Base-by-base conservation (phyloP, 441 rosid genomes). In the Dalechampia spathulata region DNA sequence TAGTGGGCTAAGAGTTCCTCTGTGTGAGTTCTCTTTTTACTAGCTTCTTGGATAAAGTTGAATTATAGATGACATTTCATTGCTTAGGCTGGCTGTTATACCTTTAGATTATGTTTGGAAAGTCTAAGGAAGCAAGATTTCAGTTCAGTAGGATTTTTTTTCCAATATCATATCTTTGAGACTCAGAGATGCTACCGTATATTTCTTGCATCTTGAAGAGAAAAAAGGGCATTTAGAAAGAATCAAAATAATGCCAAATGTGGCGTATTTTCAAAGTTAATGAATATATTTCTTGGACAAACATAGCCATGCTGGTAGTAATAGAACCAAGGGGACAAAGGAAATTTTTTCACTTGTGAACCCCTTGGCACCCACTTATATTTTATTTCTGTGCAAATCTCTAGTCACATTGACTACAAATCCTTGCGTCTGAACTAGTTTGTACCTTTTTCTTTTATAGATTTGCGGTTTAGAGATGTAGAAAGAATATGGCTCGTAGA, bases 1-100 rank as follows among this genome's bases (percentile, higher is more conserved):
- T 60, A 62, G 67, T 63, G 98, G 98, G 45, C 69, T 91, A 14
- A 80, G 66, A 67, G 53, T 88, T 75, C 98, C 95, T 51, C 60
- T 88, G 54, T 55, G 96, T 88, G 75, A 82, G 96, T 51, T 40
- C 63, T 53, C 58, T 11, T 13, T 36, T 36, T 36, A 12, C 39
- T 10, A 11, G 2, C 2, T 36, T 36, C 11, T 36, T 36, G 34
- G 8, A n/a, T 16, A 15, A 39, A 39, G 4, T 7, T 14, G 7
- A 39, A 39, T 14, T 39, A 39, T 12, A 30, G n/a, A 39, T 39
- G 43, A 39, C n/a, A 19, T 39, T 39, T 39, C n/a, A 15, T 39
- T 39, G 19, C 43, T 14, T 39, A 39, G 19, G 43, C 43, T 39
- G 19, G 19, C 19, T 39, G 5, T 39, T 6, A 15, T 14, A 4